phyloP scores from a whole-genome alignment of 768 basidiomycete species.

The Psilocybe sp. region DNA sequence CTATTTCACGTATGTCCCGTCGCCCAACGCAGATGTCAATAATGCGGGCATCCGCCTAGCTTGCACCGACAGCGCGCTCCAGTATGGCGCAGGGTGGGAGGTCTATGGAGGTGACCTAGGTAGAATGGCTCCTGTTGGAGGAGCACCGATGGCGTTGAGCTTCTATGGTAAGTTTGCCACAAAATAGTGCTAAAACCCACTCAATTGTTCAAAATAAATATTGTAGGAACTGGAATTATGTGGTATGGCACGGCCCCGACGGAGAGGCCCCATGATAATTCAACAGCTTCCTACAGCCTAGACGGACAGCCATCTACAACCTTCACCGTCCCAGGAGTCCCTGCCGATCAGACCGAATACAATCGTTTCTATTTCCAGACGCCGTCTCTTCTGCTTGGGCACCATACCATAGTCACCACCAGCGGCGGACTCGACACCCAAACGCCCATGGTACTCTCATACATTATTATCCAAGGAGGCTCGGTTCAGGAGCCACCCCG shows the following conservation, averaged over 20 bases:
- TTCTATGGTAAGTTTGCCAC: slow-evolving; percentile 19
- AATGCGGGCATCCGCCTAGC: slow-evolving; percentile 16
- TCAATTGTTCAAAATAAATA: background rate
- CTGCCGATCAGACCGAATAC: slow-evolving; percentile 12
- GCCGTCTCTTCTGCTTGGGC: slow-evolving; percentile 16
- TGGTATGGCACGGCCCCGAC: slow-evolving; percentile 20
- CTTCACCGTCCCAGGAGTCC: slow-evolving; percentile 16
- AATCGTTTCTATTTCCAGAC: slow-evolving; percentile 14
- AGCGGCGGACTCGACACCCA: slow-evolving; percentile 6
- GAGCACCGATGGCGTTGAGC: slow-evolving; percentile 14
- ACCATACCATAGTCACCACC: slow-evolving; percentile 14
- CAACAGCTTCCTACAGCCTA: slow-evolving; percentile 20
- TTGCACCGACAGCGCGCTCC: slow-evolving; percentile 17
- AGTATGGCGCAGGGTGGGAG: slow-evolving; percentile 19
- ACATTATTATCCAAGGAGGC: slow-evolving; percentile 3
- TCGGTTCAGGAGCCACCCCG: slow-evolving; percentile 1
- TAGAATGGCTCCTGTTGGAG: slow-evolving; percentile 13
- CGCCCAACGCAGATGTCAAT: slow-evolving; percentile 6
- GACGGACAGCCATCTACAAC: slow-evolving; percentile 18
- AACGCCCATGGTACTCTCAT: slow-evolving; percentile 2
- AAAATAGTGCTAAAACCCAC: background rate
- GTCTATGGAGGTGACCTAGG: slow-evolving; percentile 8
- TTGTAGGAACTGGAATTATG: slow-evolving; percentile 21
- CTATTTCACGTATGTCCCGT: slow-evolving; percentile 15
- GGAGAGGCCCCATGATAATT: slow-evolving; percentile 9